Evolutionary conservation across 208 protist genomes (phyloP).

Genomic region (Zelonia costaricensis): DNA sequence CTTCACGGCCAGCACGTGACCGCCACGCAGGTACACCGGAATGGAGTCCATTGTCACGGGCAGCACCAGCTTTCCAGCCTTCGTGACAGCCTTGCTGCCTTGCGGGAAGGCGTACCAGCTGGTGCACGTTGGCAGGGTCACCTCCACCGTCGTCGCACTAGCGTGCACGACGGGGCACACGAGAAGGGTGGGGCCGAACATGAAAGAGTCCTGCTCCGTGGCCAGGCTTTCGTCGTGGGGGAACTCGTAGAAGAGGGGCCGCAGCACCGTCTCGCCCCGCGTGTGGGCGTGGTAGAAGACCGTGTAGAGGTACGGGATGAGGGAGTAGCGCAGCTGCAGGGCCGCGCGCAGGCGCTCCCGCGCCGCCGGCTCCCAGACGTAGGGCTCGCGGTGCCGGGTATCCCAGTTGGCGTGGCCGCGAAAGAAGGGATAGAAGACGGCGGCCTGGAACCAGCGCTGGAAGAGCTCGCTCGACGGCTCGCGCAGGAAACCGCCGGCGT

Average conservation of each 20-base stretch:
- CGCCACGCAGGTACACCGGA: no score
- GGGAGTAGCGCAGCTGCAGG: slow-evolving; percentile 85
- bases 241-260: slow-evolving; percentile 95
- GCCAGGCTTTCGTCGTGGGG: slow-evolving; percentile 72
- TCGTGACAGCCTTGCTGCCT: no score
- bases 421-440: slow-evolving; percentile 97
- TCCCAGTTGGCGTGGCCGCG: slow-evolving; percentile 96
- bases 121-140: no score
- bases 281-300: slow-evolving; percentile 84
- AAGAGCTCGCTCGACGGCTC: slow-evolving; percentile 96
- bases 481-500: slow-evolving; percentile 98
- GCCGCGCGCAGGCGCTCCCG: slow-evolving; percentile 60
- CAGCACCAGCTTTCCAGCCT: no score
- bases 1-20: no score
- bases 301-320: slow-evolving; percentile 98
- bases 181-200: slow-evolving; percentile 89
- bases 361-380: slow-evolving; percentile 81
- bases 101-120: no score
- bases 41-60: no score
- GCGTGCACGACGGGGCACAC: slow-evolving; percentile 76
- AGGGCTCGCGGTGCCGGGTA: slow-evolving; percentile 97
- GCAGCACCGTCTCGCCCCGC: slow-evolving; percentile 88
- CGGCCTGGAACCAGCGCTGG: slow-evolving; percentile 96
- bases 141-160: slow-evolving; percentile 36
- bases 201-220: slow-evolving; percentile 85